These are phyloP conservation scores for Hypoxylon sp. DNA, from an alignment of 2,329 filamentous ascomycete genomes.

Conservation along the genomic window DNA sequence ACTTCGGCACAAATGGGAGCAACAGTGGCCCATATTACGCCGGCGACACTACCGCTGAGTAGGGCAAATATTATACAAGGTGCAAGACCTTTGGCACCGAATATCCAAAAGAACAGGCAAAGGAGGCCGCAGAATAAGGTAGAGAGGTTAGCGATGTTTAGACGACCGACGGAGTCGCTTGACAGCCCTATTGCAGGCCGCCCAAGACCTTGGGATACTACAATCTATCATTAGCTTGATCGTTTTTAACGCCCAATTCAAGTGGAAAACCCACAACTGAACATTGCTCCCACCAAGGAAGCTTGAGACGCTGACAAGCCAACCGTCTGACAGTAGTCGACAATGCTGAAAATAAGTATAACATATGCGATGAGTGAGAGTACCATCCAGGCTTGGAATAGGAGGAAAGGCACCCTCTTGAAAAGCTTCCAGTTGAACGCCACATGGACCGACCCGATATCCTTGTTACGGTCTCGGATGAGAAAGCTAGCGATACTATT, in stretches of 20 bases:
- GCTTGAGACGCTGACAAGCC: conserved; percentile 78
- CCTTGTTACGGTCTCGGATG: conserved; percentile 79
- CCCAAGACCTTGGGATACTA: conserved; percentile 75
- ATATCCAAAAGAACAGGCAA: conserved; percentile 80
- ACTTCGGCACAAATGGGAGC: conserved; percentile 81
- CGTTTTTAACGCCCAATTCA: background rate
- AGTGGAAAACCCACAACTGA: conserved; percentile 70
- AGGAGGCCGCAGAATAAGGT: conserved; percentile 76
- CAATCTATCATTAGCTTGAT: conserved; percentile 12
- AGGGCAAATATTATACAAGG: conserved; percentile 80
- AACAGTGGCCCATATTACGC: conserved; percentile 79
- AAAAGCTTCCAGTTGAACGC: conserved; percentile 77
- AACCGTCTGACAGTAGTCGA: conserved; percentile 79
- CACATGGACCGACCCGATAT: conserved; percentile 75
- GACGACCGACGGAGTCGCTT: conserved; percentile 77
- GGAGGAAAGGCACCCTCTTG: conserved; percentile 71
- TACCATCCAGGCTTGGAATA: conserved; percentile 77
- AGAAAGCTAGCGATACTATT: conserved; percentile 73
- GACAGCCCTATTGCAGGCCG: conserved; percentile 80
- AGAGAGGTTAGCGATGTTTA: conserved; percentile 79
- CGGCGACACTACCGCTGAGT: conserved; percentile 75
- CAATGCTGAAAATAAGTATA: conserved; percentile 81
- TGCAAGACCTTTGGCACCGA: conserved; percentile 73
- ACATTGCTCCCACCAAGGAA: conserved; percentile 78
- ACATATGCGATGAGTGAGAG: conserved; percentile 82